Base-by-base conservation (phyloP, 2,329 filamentous ascomycete species). In the Graphiopsis chlorocephala region DNA sequence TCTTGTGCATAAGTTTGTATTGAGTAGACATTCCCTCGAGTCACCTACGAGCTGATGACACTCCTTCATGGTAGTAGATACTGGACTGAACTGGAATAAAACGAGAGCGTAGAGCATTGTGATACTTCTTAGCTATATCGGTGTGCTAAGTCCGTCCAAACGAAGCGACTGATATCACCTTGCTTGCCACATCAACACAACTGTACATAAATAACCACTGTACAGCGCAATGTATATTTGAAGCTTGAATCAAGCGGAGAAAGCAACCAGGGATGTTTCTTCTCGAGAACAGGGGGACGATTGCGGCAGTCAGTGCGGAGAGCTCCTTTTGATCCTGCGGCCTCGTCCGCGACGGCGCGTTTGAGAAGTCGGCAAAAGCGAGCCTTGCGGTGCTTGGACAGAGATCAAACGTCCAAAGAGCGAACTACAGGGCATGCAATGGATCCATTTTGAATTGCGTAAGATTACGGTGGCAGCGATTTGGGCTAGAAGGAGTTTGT, bases 291-390 rank as follows among this genome's bases (percentile, higher is more conserved):
- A 20, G 15, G 11, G 29, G 20, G 17, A 12, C 8, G 26, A 14
- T n/a, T 5, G 50, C 17, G 26, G 17, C 26, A 53, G 26, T 29
- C 26, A 53, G 26, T 29, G 28, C 6, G 50, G 50, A 53, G 25
- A 20, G 50, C 50, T 53, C 29, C 50, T 53, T 38, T 58, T 45
- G 55, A 33, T 58, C 35, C 55, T 58, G 10, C 50, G 50, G 50
- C 28, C 29, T 53, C 50, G 26, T 11, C 50, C 55, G 33, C 55
- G 55, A 58, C 55, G 55, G 55, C 55, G 55, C 35, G 55, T 58
- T 58, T 58, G 55, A 58, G 33, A 45, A 58, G 35, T 58, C 35
- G 50, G 12, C 26, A 28, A 20, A 31, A 31, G 29, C 26, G 50
- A 53, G 50, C n/a, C 35, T 42, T 20, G 35, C 17, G n/a, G n/a